Evolutionary conservation across 345 rosid genomes (phyloP).

Genomic region (Pugionium cornutum): DNA sequence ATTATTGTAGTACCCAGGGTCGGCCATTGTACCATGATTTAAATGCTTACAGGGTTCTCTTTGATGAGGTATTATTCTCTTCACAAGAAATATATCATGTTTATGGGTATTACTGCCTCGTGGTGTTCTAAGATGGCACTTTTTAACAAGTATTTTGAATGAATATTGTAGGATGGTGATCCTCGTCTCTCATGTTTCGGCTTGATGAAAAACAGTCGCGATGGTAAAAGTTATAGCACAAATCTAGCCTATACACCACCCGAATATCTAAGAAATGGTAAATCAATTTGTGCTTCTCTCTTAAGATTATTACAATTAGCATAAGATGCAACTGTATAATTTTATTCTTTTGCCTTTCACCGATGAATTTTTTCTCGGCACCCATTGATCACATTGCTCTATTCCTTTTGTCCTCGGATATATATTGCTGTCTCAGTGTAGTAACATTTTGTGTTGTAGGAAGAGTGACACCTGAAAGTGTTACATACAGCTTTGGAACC

Average conservation of each 20-base stretch:
- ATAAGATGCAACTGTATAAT: neutral
- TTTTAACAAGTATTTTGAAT: conserved; percentile 14
- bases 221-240: conserved; percentile 94
- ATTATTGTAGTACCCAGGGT: conserved; percentile 78
- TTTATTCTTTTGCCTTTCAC: neutral
- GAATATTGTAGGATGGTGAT: conserved; percentile 79
- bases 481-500: conserved; percentile 94
- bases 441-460: conserved; percentile 48
- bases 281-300: neutral
- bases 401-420: neutral
- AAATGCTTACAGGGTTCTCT: conserved; percentile 95
- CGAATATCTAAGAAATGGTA: conserved; percentile 89
- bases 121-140: neutral
- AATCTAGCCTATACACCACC: conserved; percentile 97
- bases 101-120: neutral
- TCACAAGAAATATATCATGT: neutral
- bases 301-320: neutral
- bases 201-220: conserved; percentile 91
- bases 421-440: conserved; percentile 7
- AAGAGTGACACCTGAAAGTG: conserved; percentile 92
- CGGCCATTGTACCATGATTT: conserved; percentile 90
- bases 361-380: neutral
- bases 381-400: neutral
- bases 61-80: conserved; percentile 73
- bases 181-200: conserved; percentile 98